Evolutionary conservation across 225 moss, liverwort and hornwort genomes (phyloP), one percentile per base, ranked within the genome.

Genomic region (Lunularia cruciata): DNA sequence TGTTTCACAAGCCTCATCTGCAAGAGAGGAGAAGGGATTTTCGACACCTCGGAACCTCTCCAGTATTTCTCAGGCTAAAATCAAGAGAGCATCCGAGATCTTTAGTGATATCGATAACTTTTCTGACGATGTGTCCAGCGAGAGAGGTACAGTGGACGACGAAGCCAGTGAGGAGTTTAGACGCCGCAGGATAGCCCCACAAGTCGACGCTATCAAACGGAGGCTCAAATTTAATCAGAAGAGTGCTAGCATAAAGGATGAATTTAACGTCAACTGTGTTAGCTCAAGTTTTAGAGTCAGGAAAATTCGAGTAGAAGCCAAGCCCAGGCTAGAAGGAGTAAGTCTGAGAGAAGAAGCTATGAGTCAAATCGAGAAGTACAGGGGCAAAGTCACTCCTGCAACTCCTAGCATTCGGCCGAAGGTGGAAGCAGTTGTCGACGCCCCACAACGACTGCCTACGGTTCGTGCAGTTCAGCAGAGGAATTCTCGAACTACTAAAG

Each of bases 161-260:
- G n/a, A n/a, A n/a, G 54, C 64, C 20, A 25, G 33, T 19, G 73
- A 76, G 63, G 60, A 73, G 27, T 75, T 80, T 15, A 8, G 22
- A 36, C 35, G 47, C 9, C 7, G 33, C 22, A 27, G 40, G n/a
- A 27, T 2, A 0, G n/a, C 16, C 47, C 9, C 48, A 8, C 47
- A 65, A 12, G 26, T 63, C 14, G 68, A 72, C 4, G 38, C 28
- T 0, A 57, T 76, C 27, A 67, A 72, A 26, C 68, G 68, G 47
- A 68, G 69, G 57, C 51, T 80, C 25, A 57, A 40, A 1, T 76
- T 80, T 19, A 9, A 16, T 8, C 25, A 54, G 6, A 57, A 57
- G 61, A 26, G 5, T 27, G 8, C 2, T 43, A 48, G n/a, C 19
- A 45, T 39, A 28, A 48, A 39, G 15, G 39, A 42, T 19, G 38